Base-by-base conservation (phyloP, 441 rosid species). In the Melastoma candidum region DNA sequence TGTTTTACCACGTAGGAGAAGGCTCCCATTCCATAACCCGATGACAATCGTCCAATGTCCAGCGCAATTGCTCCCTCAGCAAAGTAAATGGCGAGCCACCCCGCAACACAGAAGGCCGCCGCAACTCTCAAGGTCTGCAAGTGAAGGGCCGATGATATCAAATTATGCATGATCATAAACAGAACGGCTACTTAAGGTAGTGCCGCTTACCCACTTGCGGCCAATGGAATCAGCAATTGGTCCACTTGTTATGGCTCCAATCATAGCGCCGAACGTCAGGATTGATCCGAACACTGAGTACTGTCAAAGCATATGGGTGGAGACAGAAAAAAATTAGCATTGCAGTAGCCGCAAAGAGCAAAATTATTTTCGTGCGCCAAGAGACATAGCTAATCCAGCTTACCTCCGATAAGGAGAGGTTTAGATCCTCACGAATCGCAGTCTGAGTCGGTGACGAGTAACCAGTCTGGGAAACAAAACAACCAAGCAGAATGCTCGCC, bases 1-100 rank as follows among this genome's bases (percentile, higher is more conserved):
- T 6, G 7, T 29, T 29, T 29, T 29, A 29, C 36, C 36, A 29
- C 36, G 36, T 29, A 29, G 36, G 96, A 90, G 70, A 84, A 86
- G 36, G 80, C 84, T 54, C 98, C 98, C 95, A 88, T 93, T 60
- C 95, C 97, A 63, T 86, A 93, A 54, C 96, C 97, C 1, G 93
- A 81, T 46, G 97, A 87, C 51, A 93, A 67, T 69, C 98, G 74
- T 60, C 98, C 97, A 9, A 86, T 53, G 64, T 88, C 85, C 71
- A 93, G 68, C 27, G 74, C 41, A 65, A 75, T 51, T 44, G 73
- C 77, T 24, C 93, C 95, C 98, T 93, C 0, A 9, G 98, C 97
- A 60, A 93, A 88, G 79, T 81, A 86, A 60, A 88, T 93, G 49
- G 88, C 79, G 50, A 90, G 85, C 97, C 96, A 90, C 58, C 96